A percentile compares a stretch with the other conserved stretches of the same genome.
These are phyloP conservation scores for Kwoniella heveanensis DNA, from an alignment of 768 basidiomycete genomes.

Conservation along the genomic window DNA sequence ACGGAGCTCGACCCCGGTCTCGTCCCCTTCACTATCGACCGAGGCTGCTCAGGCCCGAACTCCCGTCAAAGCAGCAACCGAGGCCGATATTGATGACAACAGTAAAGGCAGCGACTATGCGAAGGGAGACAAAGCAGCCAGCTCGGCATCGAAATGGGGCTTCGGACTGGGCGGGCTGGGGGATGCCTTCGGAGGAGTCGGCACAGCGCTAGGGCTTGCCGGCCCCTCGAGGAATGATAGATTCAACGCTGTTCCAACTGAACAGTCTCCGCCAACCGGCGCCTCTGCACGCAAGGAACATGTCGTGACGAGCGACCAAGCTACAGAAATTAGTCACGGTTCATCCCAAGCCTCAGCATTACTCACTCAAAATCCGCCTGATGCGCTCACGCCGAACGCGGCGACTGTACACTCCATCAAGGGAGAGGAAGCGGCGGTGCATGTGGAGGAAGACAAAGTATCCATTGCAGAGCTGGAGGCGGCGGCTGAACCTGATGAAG, in stretches of 20 bases:
- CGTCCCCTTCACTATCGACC: too few species aligned
- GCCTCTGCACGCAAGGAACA: too few species aligned
- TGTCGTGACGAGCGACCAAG: too few species aligned
- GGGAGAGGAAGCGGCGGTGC: constrained; percentile 4
- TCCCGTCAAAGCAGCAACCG: too few species aligned
- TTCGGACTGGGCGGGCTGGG: constrained; percentile 20
- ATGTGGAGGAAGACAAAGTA: constrained; percentile 16
- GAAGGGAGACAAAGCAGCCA: background rate
- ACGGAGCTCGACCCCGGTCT: constrained; percentile 13
- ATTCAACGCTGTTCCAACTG: too few species aligned
- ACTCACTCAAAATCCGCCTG: too few species aligned
- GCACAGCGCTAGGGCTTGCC: constrained; percentile 32
- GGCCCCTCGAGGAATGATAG: background rate
- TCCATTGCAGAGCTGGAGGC: constrained; percentile 28
- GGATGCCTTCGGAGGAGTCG: constrained; percentile 31
- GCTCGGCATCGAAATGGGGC: constrained; percentile 3
- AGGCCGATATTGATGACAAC: too few species aligned
- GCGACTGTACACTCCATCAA: too few species aligned
- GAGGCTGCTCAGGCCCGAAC: too few species aligned
- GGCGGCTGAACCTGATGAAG: constrained; percentile 28
- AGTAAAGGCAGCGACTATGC: background rate
- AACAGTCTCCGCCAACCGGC: too few species aligned
- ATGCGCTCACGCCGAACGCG: too few species aligned
- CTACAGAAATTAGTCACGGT: background rate
- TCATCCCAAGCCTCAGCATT: too few species aligned